phyloP scores from a whole-genome alignment of 2,329 filamentous ascomycete genomes.

The Whalleya microplaca region DNA sequence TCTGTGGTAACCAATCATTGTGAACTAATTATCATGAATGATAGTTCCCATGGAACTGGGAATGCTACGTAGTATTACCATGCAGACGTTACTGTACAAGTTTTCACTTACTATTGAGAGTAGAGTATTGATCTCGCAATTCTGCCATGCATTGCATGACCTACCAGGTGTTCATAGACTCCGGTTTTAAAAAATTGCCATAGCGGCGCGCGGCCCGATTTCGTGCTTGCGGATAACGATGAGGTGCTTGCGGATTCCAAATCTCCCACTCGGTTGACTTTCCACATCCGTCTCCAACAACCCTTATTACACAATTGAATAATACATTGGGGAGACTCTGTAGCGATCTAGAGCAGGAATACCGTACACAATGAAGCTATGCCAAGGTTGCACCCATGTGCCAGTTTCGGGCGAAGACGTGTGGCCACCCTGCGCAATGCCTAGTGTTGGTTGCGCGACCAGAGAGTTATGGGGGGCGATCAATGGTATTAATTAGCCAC shows the following conservation, averaged over 20 bases:
- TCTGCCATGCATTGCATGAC: conserved; percentile 5
- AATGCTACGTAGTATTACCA: background rate
- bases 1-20: background rate
- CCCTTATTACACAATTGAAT: background rate
- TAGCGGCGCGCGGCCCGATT: conserved; percentile 6
- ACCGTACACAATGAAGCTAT: background rate
- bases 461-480: background rate
- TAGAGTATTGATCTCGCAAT: conserved; percentile 8
- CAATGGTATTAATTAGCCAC: background rate
- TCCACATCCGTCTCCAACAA: conserved; percentile 8
- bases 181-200: background rate
- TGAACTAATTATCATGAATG: background rate
- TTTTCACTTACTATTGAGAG: background rate
- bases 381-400: background rate
- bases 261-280: conserved; percentile 6
- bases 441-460: background rate
- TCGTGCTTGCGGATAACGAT: conserved; percentile 12
- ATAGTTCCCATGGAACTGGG: background rate
- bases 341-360: conserved; percentile 13
- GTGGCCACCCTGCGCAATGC: background rate
- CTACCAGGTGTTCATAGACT: background rate
- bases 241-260: conserved; percentile 11
- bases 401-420: background rate
- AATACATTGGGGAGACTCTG: conserved; percentile 6
- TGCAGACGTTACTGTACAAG: background rate